Base-by-base conservation (phyloP, 495 filamentous ascomycete genomes). In the Neurospora sp. region DNA sequence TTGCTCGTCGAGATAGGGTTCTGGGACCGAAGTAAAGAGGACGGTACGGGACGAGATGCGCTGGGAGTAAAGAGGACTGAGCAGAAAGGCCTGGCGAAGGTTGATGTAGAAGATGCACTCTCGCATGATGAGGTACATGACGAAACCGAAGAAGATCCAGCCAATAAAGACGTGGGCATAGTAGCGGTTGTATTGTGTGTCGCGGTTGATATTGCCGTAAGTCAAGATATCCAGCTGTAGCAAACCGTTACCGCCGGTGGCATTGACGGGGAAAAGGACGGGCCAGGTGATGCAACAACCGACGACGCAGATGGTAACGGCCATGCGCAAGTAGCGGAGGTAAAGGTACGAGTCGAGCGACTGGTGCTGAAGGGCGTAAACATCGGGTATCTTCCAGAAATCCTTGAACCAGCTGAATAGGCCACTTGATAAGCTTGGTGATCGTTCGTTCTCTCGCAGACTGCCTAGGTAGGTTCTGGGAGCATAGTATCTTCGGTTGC, bases 61-160 rank as follows among this genome's bases (percentile, higher is more conserved):
- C 77, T 89, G 92, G 69, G 94, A 89, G 81, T 97, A 95, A 38
- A 93, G 85, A 18, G 94, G 95, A 44, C 94, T 94, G 73, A 97
- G 86, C 69, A 96, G 86, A 83, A 97, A 97, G 1, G 96, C 96
- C 85, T 99, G 96, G 76, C 95, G 93, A 73, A 98, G 81, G 81
- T 97, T 98, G 87, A 97, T 92, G 82, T 92, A 97, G 88, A 89
- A 98, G 80, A 99, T 91, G 83, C 89, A 91, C 83, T 99, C 96
- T 69, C 96, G 89, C 74, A 94, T 92, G 74, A 99, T 90, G 80
- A 94, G 90, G 79, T 91, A 92, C 83, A 98, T 92, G 76, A 99
- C 85, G 77, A 98, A 96, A 69, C 89, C 89, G 74, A 94, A 90
- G 80, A 94, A 98, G 73, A 93, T 81, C 89, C 91, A 93, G 39